These are phyloP conservation scores for Kurtzmaniella fragi DNA, from an alignment of 805 yeast species.

Conservation along the genomic window DNA sequence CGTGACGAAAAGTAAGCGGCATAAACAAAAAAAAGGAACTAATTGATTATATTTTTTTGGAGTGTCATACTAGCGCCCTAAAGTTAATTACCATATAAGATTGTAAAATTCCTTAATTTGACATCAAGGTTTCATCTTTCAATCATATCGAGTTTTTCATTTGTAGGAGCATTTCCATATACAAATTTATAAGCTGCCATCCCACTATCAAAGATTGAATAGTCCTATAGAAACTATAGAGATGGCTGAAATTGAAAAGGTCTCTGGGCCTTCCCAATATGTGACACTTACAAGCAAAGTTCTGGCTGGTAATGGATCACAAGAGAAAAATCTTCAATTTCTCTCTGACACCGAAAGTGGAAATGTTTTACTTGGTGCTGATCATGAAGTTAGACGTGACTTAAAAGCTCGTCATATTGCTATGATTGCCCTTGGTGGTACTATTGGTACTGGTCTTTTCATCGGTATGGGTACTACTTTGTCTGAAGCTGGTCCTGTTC, in stretches of 20 bases:
- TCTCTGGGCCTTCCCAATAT: not conserved
- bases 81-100: too few species aligned
- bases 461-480: slow-evolving; percentile 58
- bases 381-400: slow-evolving; percentile 47
- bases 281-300: not conserved
- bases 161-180: too few species aligned
- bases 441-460: slow-evolving; percentile 76
- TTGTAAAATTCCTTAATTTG: too few species aligned
- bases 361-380: slow-evolving; percentile 3
- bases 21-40: too few species aligned
- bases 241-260: slow-evolving; percentile 3
- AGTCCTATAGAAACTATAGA: not conserved
- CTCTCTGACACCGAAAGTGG: slow-evolving; percentile 5
- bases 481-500: slow-evolving; percentile 61
- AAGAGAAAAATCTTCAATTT: slow-evolving; percentile 4
- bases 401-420: slow-evolving; percentile 64
- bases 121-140: too few species aligned
- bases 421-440: slow-evolving; percentile 77
- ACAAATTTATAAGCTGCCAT: too few species aligned
- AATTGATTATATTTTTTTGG: too few species aligned
- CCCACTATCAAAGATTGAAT: too few species aligned
- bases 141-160: too few species aligned
- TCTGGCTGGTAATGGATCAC: not conserved
- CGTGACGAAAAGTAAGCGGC: too few species aligned
- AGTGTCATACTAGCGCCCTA: too few species aligned